Evolutionary conservation across 345 rosid genomes (phyloP), one percentile per base, ranked within the genome.

Genomic region (Rhodamnia rubescens): DNA sequence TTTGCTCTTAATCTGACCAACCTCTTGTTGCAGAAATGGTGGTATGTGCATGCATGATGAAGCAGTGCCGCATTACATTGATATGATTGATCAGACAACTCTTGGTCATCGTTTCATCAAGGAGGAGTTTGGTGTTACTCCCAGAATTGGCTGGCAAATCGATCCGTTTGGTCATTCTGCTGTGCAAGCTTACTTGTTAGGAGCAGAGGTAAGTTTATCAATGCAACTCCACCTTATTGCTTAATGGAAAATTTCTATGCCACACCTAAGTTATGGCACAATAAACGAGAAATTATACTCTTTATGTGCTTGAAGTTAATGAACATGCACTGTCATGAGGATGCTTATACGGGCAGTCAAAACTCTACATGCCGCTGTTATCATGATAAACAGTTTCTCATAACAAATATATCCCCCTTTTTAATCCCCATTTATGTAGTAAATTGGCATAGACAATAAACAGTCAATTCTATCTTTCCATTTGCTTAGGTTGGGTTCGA

Each of bases 81-180:
- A 97, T 88, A 95, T 97, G 98, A 96, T 97, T 89, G 99, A 97
- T 88, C 99, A 97, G 91, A 96, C 96, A 54, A 93, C 98, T 83
- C 98, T 97, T 36, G 99, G 99, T 64, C 99, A 97, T 89, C 92
- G 91, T 51, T 96, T 94, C 84, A 93, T 97, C 74, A 89, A 91
- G 89, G 89, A 91, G 74, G 98, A 94, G 90, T 96, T 97, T 88
- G 94, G 92, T 84, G 90, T 95, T 87, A 94, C 96, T 87, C 99
- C 99, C 20, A 95, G 98, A 90, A 94, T 95, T 88, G 98, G 99
- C 88, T 97, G 99, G 99, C 99, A 97, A 90, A 96, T 97, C 82
- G 99, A 97, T 81, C 99, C 99, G 27, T 97, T 97, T 91, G 99
- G 99, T 85, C 99, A 97, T 92, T 96, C 99, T 89, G 98, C 98